Base-by-base conservation (phyloP, 2,329 filamentous ascomycete species). In the Talaromyces rugulosus region DNA sequence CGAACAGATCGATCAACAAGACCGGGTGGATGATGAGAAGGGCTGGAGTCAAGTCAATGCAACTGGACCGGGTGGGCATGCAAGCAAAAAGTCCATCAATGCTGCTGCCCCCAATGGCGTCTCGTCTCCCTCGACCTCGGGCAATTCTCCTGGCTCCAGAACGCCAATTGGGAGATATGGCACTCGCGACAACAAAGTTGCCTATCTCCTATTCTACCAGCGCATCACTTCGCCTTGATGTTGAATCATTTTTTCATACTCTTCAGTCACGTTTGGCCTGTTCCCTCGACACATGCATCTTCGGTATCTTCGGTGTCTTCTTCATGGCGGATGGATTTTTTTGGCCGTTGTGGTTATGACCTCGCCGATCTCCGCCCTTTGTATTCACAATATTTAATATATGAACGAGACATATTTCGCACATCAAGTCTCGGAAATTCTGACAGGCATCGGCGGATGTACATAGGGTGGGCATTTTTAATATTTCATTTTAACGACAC, bases 171-270 rank as follows among this genome's bases (percentile, higher is more conserved):
- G 76, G 61, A 74, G 77, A 75, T 87, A 87, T 69, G 83, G 82
- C 18, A 77, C 90, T 72, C 92, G 91, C 77, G 94, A 98, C 75
- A 96, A 94, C 82, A 96, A 96, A 82, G 94, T 97, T 62, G 95
- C 95, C 4, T 99, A 99, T 78, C 86, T 99, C 67, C 80, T 99
- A 72, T 96, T 99, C 79, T 99, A 99, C 76, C 89, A 97, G 80
- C 87, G 87, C 70, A 85, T 95, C 50, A 56, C 62, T 34, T 34
- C 59, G 16, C 56, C 56, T 42, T 62, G 53, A 61, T 18, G 12
- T 51, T 23, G 40, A 9, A 42, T 34, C 11, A 27, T 27, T n/a
- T 42, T 56, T 34, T 18, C 2, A 12, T 16, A 28, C 27, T 52
- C n/a, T 36, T 55, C 40, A n/a, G 40, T 30, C 50, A 31, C 14